These are phyloP conservation scores for Pseudogymnoascus sp. DNA, from an alignment of 2,329 filamentous ascomycete species.

Conservation along the genomic window DNA sequence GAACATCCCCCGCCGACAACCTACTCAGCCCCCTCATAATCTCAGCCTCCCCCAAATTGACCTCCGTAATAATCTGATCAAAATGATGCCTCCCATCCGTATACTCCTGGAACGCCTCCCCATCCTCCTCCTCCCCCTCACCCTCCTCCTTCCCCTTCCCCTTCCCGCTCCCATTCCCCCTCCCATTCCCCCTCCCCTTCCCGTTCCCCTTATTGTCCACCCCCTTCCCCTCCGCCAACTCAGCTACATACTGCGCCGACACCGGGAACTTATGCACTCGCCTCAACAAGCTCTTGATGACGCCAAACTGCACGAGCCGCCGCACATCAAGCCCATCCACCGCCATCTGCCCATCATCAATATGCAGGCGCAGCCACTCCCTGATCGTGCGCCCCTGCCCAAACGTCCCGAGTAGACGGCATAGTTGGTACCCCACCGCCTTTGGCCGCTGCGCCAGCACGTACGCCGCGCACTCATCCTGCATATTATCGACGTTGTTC, in stretches of 20 bases:
- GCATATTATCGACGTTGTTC: conserved; percentile 61
- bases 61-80: conserved; percentile 74
- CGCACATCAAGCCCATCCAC: conserved; percentile 76
- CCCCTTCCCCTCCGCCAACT: conserved; percentile 45
- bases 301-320: conserved; percentile 86
- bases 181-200: too few species aligned
- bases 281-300: conserved; percentile 92
- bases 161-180: too few species aligned
- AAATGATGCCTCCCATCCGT: conserved; percentile 68
- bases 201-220: conserved; percentile 10
- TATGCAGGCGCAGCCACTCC: conserved; percentile 75
- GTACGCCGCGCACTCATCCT: conserved; percentile 82
- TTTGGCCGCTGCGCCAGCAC: conserved; percentile 44
- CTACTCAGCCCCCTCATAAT: conserved; percentile 60
- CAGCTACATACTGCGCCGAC: conserved; percentile 51
- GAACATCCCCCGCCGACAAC: conserved; percentile 34
- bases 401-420: conserved; percentile 79
- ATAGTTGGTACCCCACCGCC: conserved; percentile 45
- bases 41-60: conserved; percentile 59
- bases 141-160: conserved; percentile 19
- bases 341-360: conserved; percentile 53
- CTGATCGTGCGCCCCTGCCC: conserved; percentile 74
- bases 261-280: conserved; percentile 87
- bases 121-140: conserved; percentile 25
- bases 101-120: conserved; percentile 51